Base-by-base conservation (phyloP, 2,329 filamentous ascomycete genomes). In the Penicillium capsulatum region DNA sequence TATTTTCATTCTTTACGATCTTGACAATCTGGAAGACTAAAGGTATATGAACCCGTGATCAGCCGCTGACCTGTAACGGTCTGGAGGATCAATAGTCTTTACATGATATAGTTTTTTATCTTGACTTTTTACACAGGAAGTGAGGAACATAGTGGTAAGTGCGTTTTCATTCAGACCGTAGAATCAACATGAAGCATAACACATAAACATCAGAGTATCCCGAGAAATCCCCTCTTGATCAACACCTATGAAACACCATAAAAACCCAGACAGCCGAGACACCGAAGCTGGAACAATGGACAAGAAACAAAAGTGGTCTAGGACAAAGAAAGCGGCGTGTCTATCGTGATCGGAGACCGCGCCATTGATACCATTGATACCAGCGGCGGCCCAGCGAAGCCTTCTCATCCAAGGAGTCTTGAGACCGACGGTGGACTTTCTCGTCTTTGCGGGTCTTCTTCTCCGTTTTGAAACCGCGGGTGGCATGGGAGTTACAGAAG, bases 401-500 rank as follows among this genome's bases (percentile, higher is more conserved):
- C 36, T 62, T 60, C 45, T 61, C 54, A 34, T 55, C 48, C 17
- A 51, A 14, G 8, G 51, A 53, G 14, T 55, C 49, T 14, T 55
- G 40, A 17, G 50, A 55, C 15, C 42, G 48, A 5, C 52, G 52
- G 5, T 46, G 41, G 8, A 42, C 37, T 43, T 53, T 57, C 3
- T 50, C 33, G 17, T 53, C 44, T 27, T 44, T 59, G 40, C 51
- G 51, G n/a, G 42, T 53, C 38, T 61, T 58, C 24, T 58, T 58
- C 51, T 62, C 57, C 2, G 54, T 51, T 42, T 51, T 58, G 47
- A 60, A 66, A 16, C 53, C 51, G 14, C 44, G 59, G 7, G 53
- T 59, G 17, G 61, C 62, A 31, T 67, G 64, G 2, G 45, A 45
- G 39, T 62, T 51, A 47, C 64, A 66, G 50, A 64, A 67, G 36